Evolutionary conservation across 1,139 yeast species (phyloP).

Genomic region (Pneumocystis wakefieldiae): DNA sequence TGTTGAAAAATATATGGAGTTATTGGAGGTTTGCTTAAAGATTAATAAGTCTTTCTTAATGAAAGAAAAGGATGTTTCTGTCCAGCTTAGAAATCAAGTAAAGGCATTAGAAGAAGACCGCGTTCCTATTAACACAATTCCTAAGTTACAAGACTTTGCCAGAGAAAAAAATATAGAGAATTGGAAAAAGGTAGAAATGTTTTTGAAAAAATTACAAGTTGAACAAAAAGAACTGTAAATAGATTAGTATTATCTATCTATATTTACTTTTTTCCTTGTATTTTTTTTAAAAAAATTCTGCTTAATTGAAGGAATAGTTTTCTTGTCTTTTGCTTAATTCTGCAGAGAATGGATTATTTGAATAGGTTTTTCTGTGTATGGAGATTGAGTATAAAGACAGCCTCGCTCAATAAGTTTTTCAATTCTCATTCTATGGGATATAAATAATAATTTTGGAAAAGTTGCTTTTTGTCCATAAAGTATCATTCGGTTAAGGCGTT

Average conservation of each 20-base stretch:
- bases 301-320: background rate
- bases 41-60: background rate
- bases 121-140: background rate
- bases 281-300: background rate
- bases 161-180: background rate
- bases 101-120: background rate
- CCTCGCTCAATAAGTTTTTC: conserved; percentile 45
- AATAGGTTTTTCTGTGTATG: background rate
- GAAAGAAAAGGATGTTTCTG: background rate
- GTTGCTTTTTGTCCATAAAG: conserved; percentile 50
- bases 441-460: conserved; percentile 50
- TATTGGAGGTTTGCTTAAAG: background rate
- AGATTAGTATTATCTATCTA: background rate
- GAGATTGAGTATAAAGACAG: background rate
- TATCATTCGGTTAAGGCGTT: conserved; percentile 41
- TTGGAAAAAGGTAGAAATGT: background rate
- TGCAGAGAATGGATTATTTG: background rate
- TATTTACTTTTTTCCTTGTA: background rate
- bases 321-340: background rate
- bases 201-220: background rate
- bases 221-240: background rate
- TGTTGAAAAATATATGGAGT: background rate
- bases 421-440: conserved; percentile 45
- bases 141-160: background rate
- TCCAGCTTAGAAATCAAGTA: background rate